phyloP scores from a whole-genome alignment of 2,329 filamentous ascomycete species.

The Hypomyces perniciosus region DNA sequence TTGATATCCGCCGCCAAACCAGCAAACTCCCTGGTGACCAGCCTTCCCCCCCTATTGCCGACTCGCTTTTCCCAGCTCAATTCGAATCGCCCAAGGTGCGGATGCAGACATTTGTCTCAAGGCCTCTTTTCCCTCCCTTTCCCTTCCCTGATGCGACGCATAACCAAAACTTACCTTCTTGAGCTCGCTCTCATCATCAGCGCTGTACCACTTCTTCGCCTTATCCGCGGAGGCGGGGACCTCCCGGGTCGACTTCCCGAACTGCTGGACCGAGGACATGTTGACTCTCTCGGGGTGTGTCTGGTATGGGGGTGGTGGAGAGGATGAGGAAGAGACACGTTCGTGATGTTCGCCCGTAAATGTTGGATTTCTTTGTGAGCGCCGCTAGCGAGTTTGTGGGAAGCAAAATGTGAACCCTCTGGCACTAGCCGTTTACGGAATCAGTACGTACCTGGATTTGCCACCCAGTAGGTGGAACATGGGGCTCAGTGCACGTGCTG shows the following conservation, averaged over 20 bases:
- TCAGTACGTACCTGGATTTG: constrained; percentile 13
- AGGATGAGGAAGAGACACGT: constrained; percentile 30
- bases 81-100: constrained; percentile 5
- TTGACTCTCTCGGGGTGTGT: constrained; percentile 37
- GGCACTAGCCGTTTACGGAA: constrained; percentile 29
- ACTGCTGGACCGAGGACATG: constrained; percentile 86
- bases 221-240: constrained; percentile 83
- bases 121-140: not conserved
- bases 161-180: constrained; percentile 78
- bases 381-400: constrained; percentile 39
- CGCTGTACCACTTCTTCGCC: constrained; percentile 99
- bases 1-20: constrained; percentile 1
- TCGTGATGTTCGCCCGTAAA: constrained; percentile 34
- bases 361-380: constrained; percentile 38
- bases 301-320: constrained; percentile 32
- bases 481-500: constrained; percentile 33
- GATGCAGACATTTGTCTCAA: constrained; percentile 6
- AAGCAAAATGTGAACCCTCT: constrained; percentile 40
- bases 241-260: constrained; percentile 92
- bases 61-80: not conserved
- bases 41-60: constrained; percentile 2
- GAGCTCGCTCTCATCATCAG: constrained; percentile 79
- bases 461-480: constrained; percentile 20
- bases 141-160: constrained; percentile 12
- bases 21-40: not conserved